phyloP scores from a whole-genome alignment of 2,329 filamentous ascomycete genomes.

The Fusarium caatingaense region DNA sequence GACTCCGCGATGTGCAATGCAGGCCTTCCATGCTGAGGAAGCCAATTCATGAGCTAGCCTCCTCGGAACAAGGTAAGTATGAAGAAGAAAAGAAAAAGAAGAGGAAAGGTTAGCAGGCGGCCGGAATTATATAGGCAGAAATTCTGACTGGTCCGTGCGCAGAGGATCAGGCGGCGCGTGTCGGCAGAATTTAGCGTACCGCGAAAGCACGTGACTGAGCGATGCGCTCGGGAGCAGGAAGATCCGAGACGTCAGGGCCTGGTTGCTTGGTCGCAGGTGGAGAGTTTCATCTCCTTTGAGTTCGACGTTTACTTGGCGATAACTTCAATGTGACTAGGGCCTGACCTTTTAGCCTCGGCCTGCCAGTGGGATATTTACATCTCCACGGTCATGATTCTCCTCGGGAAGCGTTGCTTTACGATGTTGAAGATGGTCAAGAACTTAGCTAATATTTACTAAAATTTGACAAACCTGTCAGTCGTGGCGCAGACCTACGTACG shows the following conservation, averaged over 20 bases:
- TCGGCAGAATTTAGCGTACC: background rate
- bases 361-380: background rate
- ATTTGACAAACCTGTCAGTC: slow-evolving; percentile 2
- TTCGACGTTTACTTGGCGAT: slow-evolving; percentile 8
- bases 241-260: background rate
- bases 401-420: background rate
- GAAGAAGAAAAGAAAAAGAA: slow-evolving; percentile 56
- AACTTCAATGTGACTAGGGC: slow-evolving; percentile 1
- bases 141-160: background rate
- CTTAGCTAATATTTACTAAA: slow-evolving; percentile 9
- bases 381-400: background rate
- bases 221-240: background rate
- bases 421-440: background rate
- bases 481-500: slow-evolving; percentile 7
- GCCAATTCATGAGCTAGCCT: slow-evolving; percentile 59
- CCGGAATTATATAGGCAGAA: slow-evolving; percentile 47
- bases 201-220: background rate
- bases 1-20: slow-evolving; percentile 67
- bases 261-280: slow-evolving; percentile 4
- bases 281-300: slow-evolving; percentile 18
- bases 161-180: background rate
- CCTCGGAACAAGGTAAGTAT: slow-evolving; percentile 66
- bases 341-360: background rate
- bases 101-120: background rate
- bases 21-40: slow-evolving; percentile 60